Evolutionary conservation across 1,139 yeast genomes (phyloP), one percentile per base, ranked within the genome.

Genomic region (Lodderomyces oxycetoniae): DNA sequence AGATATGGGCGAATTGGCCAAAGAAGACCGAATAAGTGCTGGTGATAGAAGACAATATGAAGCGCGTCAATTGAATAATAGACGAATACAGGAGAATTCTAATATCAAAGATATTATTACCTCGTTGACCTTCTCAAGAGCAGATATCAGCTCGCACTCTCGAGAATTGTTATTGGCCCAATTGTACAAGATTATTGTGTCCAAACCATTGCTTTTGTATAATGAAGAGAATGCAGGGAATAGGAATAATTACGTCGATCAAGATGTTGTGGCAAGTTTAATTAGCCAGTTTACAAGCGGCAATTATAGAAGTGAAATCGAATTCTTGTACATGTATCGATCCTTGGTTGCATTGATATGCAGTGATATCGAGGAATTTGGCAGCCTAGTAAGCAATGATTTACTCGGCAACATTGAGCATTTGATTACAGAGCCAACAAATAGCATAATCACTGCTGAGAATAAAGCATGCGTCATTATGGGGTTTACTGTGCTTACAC

Each of bases 361-460:
- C 15, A 65, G 75, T 38, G 74, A 74, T 44, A 59, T 71, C 17
- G 78, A 74, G 38, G 79, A 74, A 37, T 71, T 71, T 43, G 71
- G 77, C 11, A 59, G 58, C n/a, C 55, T 67, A 36, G 65, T 65
- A 4, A 56, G 70, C 26, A 57, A 62, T 3, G 71, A 61, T 17
- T 56, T 74, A 32, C 49, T 71, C 31, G 59, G 55, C 4, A 42
- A 52, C 17, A 49, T 74, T 21, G 50, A 59, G 36, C 43, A 43
- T 13, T 48, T 67, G 26, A 55, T 68, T 17, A 53, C 52, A 27
- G 71, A 63, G 27, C 62, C 66, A 2, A 57, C 69, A 1, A 52
- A 55, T 10, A 46, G 57, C 26, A 41, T 52, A 11, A 43, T 67
- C 14, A 63, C 69, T 15, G 59, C 57, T 41, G 66, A 59, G 21